Evolutionary conservation across 1,139 yeast genomes (phyloP).

Genomic region (Hyphopichia buzzinii): DNA sequence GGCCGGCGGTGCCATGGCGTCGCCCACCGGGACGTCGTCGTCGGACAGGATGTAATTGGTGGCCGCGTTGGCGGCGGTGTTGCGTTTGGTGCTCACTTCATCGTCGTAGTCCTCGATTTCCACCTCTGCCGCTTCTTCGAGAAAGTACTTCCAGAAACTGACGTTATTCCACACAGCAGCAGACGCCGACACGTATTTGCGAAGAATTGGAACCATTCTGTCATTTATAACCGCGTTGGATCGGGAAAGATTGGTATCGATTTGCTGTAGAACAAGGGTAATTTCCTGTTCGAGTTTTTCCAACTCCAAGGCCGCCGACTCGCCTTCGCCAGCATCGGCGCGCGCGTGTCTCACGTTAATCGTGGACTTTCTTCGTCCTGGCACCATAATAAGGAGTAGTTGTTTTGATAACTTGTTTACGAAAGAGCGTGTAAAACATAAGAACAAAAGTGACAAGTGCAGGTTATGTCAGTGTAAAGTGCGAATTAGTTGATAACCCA

Average conservation of each 20-base stretch:
- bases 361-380: slow-evolving; percentile 36
- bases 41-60: slow-evolving; percentile 10
- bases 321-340: slow-evolving; percentile 16
- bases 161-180: slow-evolving; percentile 59
- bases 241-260: slow-evolving; percentile 66
- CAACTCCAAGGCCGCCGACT: slow-evolving; percentile 49
- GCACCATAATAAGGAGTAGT: too few relatives aligned
- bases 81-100: slow-evolving; percentile 21
- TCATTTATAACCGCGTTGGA: slow-evolving; percentile 66
- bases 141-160: slow-evolving; percentile 71
- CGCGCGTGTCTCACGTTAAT: slow-evolving; percentile 11
- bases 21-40: slow-evolving; percentile 14
- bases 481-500: too few relatives aligned
- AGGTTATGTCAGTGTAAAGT: too few relatives aligned
- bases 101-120: slow-evolving; percentile 60
- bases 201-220: slow-evolving; percentile 59
- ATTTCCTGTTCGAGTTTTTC: slow-evolving; percentile 81
- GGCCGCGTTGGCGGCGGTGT: slow-evolving; percentile 12
- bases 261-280: slow-evolving; percentile 73
- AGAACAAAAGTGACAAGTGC: too few relatives aligned
- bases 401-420: too few relatives aligned
- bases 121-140: slow-evolving; percentile 75
- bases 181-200: slow-evolving; percentile 55
- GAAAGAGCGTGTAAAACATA: too few relatives aligned
- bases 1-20: slow-evolving; percentile 2